Evolutionary conservation across 495 filamentous ascomycete species (phyloP).

Genomic region (Penicillium pancosmium): DNA sequence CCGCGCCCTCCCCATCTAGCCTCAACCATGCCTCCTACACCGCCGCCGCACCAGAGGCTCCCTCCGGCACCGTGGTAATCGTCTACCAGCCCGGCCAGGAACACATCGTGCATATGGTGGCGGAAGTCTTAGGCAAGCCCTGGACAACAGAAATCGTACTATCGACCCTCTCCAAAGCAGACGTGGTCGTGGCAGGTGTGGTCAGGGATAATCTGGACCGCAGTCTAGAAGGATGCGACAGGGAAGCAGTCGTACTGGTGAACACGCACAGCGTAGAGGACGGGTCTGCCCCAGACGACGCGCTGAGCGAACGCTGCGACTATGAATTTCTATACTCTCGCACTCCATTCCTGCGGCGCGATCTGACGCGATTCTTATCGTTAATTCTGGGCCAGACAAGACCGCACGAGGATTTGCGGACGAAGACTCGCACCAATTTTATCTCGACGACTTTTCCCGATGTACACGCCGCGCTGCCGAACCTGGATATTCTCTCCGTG

Average conservation of each 20-base stretch:
- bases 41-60: not conserved
- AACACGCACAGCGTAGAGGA: slow-evolving; percentile 74
- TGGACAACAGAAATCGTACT: slow-evolving; percentile 58
- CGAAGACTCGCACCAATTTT: slow-evolving; percentile 75
- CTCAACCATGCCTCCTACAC: not conserved
- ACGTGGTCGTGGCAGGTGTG: slow-evolving; percentile 61
- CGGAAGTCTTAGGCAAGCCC: slow-evolving; percentile 69
- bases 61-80: slow-evolving; percentile 52
- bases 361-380: slow-evolving; percentile 74
- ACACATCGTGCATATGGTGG: slow-evolving; percentile 65
- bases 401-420: slow-evolving; percentile 72
- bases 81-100: slow-evolving; percentile 64
- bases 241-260: slow-evolving; percentile 58
- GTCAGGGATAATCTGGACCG: slow-evolving; percentile 52
- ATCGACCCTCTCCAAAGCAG: slow-evolving; percentile 47
- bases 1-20: too few relatives aligned
- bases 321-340: slow-evolving; percentile 84
- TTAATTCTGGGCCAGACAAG: slow-evolving; percentile 75
- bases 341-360: slow-evolving; percentile 69
- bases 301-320: slow-evolving; percentile 66
- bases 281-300: slow-evolving; percentile 64
- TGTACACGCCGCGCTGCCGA: slow-evolving; percentile 79
- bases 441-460: slow-evolving; percentile 88
- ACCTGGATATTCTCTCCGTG: slow-evolving; percentile 81
- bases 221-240: slow-evolving; percentile 52